These are phyloP conservation scores for Lathyrus sativus DNA, from an alignment of 306 rosid genomes.

Conservation along the genomic window DNA sequence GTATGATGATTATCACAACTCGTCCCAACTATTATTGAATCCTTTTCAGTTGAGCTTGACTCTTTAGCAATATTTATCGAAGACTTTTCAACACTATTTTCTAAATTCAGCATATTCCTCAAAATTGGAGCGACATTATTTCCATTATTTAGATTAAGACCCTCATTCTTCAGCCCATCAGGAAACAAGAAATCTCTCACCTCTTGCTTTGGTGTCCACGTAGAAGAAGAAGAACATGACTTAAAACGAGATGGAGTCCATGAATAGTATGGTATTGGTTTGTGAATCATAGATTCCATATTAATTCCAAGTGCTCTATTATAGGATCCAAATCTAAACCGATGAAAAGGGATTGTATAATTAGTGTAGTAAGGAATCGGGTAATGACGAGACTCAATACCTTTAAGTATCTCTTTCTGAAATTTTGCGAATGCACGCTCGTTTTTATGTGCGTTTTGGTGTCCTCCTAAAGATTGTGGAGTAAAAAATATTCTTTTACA, in stretches of 20 bases:
- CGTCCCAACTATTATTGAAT: not conserved
- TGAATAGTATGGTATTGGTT: slow-evolving; percentile 45
- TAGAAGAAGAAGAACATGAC: slow-evolving; percentile 18
- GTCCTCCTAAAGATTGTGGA: slow-evolving; percentile 84
- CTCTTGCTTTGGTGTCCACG: not conserved
- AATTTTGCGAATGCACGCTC: slow-evolving; percentile 70
- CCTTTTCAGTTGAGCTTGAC: not conserved
- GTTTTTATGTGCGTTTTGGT: slow-evolving; percentile 78
- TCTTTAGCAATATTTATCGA: not conserved
- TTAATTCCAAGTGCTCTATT: slow-evolving; percentile 55
- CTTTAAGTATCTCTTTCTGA: slow-evolving; percentile 49
- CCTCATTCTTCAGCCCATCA: not conserved
- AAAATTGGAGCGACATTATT: not conserved
- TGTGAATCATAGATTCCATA: slow-evolving; percentile 66
- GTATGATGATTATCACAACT: not conserved
- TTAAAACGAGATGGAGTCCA: slow-evolving; percentile 29
- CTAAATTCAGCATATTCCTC: not conserved
- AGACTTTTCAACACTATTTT: not conserved
- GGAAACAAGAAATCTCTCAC: not conserved
- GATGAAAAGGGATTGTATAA: slow-evolving; percentile 28
- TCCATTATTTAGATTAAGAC: not conserved
- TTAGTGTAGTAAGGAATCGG: slow-evolving; percentile 47
- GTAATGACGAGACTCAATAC: slow-evolving; percentile 25
- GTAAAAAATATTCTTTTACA: slow-evolving; percentile 73
- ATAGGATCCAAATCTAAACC: slow-evolving; percentile 41